Evolutionary conservation across 805 yeast genomes (phyloP), one percentile per base, ranked within the genome.

Genomic region (Myxozyma kluyveri): DNA sequence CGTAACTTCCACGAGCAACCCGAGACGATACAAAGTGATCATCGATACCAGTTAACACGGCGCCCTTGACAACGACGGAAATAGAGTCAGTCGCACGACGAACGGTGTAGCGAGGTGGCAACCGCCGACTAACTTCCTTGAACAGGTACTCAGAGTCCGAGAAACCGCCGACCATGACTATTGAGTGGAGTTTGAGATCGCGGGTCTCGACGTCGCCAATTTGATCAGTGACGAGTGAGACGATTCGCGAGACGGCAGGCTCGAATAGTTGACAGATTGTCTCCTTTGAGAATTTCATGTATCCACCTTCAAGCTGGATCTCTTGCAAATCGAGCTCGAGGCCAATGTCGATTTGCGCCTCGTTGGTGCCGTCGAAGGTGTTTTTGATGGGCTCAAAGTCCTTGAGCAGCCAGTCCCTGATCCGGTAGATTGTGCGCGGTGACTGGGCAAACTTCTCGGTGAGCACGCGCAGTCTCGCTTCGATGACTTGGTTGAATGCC

Each of bases 81-180:
- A 54, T 52, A n/a, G 59, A 50, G 26, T 54, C 52, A 32, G 26
- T 21, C 4, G 60, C 55, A 3, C 60, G 48, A 17, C 38, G 35
- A 23, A 22, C n/a, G 10, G 45, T 41, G 26, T 49, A 46, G 5
- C 32, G 39, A 9, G 48, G 60, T 17, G 59, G 59, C 6, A 54
- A 31, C 7, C 47, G 52, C 3, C 10, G 9, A 27, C 33, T 23
- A 19, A 56, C 45, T 27, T 40, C 42, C 3, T 56, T 54, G 37
- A 37, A 49, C 12, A 56, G 47, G 27, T 49, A 56, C 19, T 42
- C n/a, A 3, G 60, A 56, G 3, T 29, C 52, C 12, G 55, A 54
- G 35, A 54, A 56, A 9, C 60, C 60, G 3, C 60, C 60, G 3
- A 56, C 60, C 19, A 56, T 39, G 14, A 55, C 21, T 17, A 56